Conservation (phyloP, 441 rosid species). For the Gossypium trilobum region DNA sequence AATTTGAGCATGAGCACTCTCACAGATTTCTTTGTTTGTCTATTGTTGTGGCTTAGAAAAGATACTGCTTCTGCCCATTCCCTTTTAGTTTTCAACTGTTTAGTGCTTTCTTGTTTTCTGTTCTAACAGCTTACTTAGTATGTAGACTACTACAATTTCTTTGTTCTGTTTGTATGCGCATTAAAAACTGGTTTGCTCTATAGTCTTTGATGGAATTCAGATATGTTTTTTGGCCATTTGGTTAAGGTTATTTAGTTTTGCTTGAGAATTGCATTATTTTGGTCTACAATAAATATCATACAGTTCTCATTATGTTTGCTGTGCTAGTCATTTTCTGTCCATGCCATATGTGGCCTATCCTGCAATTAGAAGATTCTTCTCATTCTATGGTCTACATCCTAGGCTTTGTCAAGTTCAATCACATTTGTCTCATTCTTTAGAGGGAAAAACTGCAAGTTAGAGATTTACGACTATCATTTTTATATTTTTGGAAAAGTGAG, state of each 20-base stretch:
- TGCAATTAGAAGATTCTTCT: slow-evolving; percentile 9
- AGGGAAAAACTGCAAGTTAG: not conserved
- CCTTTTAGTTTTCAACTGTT: not conserved
- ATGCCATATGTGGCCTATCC: not conserved
- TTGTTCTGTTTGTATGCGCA: not conserved
- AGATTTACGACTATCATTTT: not conserved
- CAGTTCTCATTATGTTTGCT: not conserved
- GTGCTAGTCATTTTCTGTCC: not conserved
- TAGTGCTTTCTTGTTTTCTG: not conserved
- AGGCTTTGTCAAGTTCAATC: not conserved
- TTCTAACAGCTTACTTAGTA: not conserved
- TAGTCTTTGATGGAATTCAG: not conserved
- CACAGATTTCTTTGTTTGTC: not conserved
- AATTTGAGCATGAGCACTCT: not conserved
- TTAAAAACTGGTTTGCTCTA: not conserved
- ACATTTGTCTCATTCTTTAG: not conserved
- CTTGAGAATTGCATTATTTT: not conserved
- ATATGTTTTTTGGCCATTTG: not conserved
- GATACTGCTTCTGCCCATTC: not conserved
- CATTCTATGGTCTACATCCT: not conserved
- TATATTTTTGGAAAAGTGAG: slow-evolving; percentile 1
- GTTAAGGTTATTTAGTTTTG: not conserved
- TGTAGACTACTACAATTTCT: not conserved
- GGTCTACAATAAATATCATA: not conserved
- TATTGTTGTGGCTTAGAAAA: not conserved